Percentiles rank a stretch among this genome's conserved stretches.
Evolutionary conservation across 768 basidiomycete genomes (phyloP).

Genomic region (Amanita phalloides): DNA sequence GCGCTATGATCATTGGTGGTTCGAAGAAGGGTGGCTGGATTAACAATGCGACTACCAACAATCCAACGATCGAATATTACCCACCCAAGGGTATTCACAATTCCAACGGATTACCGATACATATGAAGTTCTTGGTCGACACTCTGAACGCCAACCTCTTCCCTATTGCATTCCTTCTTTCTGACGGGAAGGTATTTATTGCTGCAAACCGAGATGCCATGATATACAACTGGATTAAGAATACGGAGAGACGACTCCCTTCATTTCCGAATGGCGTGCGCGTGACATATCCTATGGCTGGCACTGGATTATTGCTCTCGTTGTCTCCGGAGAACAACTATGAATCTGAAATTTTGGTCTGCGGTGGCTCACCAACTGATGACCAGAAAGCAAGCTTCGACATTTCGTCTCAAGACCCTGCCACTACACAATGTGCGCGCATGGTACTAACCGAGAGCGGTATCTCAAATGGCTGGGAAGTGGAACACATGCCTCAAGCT

Average conservation of each 20-base stretch:
- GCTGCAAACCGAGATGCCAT: slow-evolving; percentile 73
- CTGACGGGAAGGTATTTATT: slow-evolving; percentile 61
- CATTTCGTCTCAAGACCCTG: slow-evolving; percentile 63
- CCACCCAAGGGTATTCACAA: slow-evolving; percentile 68
- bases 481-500: slow-evolving; percentile 64
- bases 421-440: slow-evolving; percentile 65
- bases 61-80: slow-evolving; percentile 74
- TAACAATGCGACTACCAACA: slow-evolving; percentile 71
- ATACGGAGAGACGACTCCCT: slow-evolving; percentile 54
- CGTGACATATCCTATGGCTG: slow-evolving; percentile 78
- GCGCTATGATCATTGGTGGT: slow-evolving; percentile 75
- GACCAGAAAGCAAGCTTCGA: slow-evolving; percentile 49
- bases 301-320: slow-evolving; percentile 64
- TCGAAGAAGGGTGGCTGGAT: slow-evolving; percentile 81
- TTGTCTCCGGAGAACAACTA: slow-evolving; percentile 53
- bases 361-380: slow-evolving; percentile 63
- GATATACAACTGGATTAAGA: slow-evolving; percentile 65
- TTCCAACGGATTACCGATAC: slow-evolving; percentile 56
- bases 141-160: slow-evolving; percentile 80
- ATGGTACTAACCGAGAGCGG: slow-evolving; percentile 55
- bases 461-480: slow-evolving; percentile 60
- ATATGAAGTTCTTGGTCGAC: slow-evolving; percentile 50
- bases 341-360: slow-evolving; percentile 59
- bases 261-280: slow-evolving; percentile 67
- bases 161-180: slow-evolving; percentile 63